Conservation (phyloP, 2,329 filamentous ascomycete genomes). For the Diaporthe australafricana region DNA sequence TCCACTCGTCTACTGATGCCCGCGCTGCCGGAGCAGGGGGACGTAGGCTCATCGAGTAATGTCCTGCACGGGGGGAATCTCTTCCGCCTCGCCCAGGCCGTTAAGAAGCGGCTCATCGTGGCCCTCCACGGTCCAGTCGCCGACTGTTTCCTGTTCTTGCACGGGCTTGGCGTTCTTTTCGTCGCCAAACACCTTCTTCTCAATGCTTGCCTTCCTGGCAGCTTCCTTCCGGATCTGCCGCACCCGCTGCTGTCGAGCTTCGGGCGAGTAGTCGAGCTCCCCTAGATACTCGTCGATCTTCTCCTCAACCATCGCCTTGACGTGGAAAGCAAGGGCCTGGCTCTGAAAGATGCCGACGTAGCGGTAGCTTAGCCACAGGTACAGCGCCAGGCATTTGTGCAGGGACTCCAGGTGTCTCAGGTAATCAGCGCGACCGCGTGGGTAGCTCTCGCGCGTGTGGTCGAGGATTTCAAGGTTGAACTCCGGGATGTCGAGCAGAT, state of each 20-base stretch:
- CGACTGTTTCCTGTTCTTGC: constrained; percentile 40
- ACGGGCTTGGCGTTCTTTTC: constrained; percentile 19
- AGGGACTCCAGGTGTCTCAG: constrained; percentile 79
- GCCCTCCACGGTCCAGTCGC: constrained; percentile 49
- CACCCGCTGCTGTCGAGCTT: constrained; percentile 44
- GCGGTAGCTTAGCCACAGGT: constrained; percentile 93
- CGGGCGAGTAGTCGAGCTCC: constrained; percentile 62
- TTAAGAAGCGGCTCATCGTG: constrained; percentile 50
- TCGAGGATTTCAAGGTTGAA: constrained; percentile 83
- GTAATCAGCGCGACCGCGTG: constrained; percentile 61
- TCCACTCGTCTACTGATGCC: neutral
- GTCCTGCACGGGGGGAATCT: neutral
- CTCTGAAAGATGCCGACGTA: constrained; percentile 84
- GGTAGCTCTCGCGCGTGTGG: constrained; percentile 57
- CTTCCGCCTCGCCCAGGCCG: constrained; percentile 39
- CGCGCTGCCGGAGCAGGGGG: too few relatives aligned
- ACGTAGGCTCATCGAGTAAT: neutral
- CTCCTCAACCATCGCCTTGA: constrained; percentile 81
- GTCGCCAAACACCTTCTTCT: constrained; percentile 40
- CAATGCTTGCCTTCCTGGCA: constrained; percentile 38
- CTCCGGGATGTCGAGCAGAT: constrained; percentile 76
- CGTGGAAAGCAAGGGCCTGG: constrained; percentile 80
- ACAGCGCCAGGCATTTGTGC: constrained; percentile 85
- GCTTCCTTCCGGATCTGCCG: constrained; percentile 37
- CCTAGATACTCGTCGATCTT: constrained; percentile 75